Evolutionary conservation across 768 basidiomycete species (phyloP).

Genomic region (Rossbeevera mucosa): DNA sequence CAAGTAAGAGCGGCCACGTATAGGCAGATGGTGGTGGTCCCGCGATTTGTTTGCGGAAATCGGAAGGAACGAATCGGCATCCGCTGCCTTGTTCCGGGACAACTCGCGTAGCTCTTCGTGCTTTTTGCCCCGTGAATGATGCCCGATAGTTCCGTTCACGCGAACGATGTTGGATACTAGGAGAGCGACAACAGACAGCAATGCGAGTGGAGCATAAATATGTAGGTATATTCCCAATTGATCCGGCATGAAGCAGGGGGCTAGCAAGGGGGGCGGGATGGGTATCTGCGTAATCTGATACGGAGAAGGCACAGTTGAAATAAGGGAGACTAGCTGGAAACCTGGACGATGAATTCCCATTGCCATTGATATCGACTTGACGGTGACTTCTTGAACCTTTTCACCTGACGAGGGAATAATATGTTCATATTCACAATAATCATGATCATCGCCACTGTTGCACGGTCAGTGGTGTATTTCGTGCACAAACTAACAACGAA

Average conservation of each 20-base stretch:
- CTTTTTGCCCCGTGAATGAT: slow-evolving; percentile 6
- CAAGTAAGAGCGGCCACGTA: slow-evolving; percentile 14
- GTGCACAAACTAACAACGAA: slow-evolving; percentile 26
- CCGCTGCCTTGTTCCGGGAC: slow-evolving; percentile 2
- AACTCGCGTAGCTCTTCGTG: slow-evolving; percentile 11
- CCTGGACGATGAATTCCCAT: slow-evolving; percentile 84
- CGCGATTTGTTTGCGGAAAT: slow-evolving; percentile 13
- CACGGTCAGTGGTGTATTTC: slow-evolving; percentile 5
- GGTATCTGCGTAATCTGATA: slow-evolving; percentile 31
- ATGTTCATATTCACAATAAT: slow-evolving; percentile 82
- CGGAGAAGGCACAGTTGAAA: slow-evolving; percentile 30
- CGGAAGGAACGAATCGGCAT: slow-evolving; percentile 16
- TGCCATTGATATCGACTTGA: slow-evolving; percentile 88
- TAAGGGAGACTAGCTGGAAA: slow-evolving; percentile 84
- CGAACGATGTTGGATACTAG: slow-evolving; percentile 26
- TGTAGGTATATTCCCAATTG: slow-evolving; percentile 74
- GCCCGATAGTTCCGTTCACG: slow-evolving; percentile 2
- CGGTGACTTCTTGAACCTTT: slow-evolving; percentile 66
- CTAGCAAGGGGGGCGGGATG: slow-evolving; percentile 41
- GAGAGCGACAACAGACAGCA: slow-evolving; percentile 54
- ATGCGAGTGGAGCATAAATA: slow-evolving; percentile 63
- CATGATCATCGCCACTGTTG: slow-evolving; percentile 87
- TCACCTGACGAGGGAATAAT: slow-evolving; percentile 20
- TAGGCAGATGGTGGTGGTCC: not conserved
- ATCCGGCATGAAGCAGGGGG: slow-evolving; percentile 77